Base-by-base conservation (phyloP, 768 basidiomycete species). In the Postia placenta region DNA sequence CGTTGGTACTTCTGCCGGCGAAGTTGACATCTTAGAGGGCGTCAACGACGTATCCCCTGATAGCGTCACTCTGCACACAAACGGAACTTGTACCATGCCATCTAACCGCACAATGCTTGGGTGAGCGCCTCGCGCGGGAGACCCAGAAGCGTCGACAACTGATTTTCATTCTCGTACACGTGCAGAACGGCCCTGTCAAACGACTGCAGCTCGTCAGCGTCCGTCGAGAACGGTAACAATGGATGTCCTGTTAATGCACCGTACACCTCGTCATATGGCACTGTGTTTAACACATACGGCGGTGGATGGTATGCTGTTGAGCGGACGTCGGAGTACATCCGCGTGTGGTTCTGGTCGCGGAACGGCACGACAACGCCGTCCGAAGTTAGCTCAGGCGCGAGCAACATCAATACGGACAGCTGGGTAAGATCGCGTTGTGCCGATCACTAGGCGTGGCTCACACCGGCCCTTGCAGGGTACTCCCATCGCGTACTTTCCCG, bases 1-100 rank as follows among this genome's bases (percentile, higher is more conserved):
- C 19, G 48, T 49, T 20, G 48, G 48, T 51, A 71, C 76, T 36
- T 42, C 74, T 24, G 70, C 76, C 60, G 78, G 76, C 35, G 79
- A 81, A 11, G 80, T 82, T 55, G 66, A 80, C 55, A 66, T 74
- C 43, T 62, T 79, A 30, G 77, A 80, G 61, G 64, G 63, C 35
- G 61, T 64, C 19, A 64, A 64, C 53, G 55, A 55, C 41, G 15
- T 44, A 14, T 12, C 49, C 0, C 59, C 60, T 2, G 59, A 64
- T 36, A 36, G 42, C 6, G 52, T 54, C 26, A 60, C 62, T 15
- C 47, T 65, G 22, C 64, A 65, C 51, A 64, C 63, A 4, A 50
- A 48, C 23, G 51, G 57, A 11, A 50, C 45, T 40, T 62, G 59
- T 42, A 53, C 42, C 12, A 59, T 62, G 55, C 61, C 61, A 19